Conservation (phyloP, 371 early-diverging fungal species). For the Rhizopus stolonifer region DNA sequence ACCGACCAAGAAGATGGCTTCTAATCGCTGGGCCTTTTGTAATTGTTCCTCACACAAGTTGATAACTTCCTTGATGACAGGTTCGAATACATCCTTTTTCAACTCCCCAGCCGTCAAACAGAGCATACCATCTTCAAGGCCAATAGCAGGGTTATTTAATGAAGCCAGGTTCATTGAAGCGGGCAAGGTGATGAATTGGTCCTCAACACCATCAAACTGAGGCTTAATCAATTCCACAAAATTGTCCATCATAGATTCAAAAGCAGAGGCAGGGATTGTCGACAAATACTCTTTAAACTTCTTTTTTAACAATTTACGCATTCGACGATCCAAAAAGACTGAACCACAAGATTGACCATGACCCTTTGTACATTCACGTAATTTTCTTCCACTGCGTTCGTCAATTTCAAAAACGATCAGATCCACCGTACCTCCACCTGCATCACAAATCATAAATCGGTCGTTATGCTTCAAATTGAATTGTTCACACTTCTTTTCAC, state of each 20-base stretch:
- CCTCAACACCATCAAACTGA: slow-evolving; percentile 58
- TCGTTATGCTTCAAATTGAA: slow-evolving; percentile 47
- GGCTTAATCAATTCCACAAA: slow-evolving; percentile 61
- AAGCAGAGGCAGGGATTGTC: slow-evolving; percentile 56
- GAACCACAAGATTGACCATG: slow-evolving; percentile 63
- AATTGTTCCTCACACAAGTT: slow-evolving; percentile 51
- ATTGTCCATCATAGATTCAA: slow-evolving; percentile 58
- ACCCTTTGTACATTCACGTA: slow-evolving; percentile 60
- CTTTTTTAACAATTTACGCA: slow-evolving; percentile 56
- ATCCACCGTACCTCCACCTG: slow-evolving; percentile 46
- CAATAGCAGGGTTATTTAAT: slow-evolving; percentile 33
- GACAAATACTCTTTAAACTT: slow-evolving; percentile 54
- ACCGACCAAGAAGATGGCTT: slow-evolving; percentile 61
- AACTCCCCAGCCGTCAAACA: slow-evolving; percentile 57
- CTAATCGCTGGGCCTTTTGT: slow-evolving; percentile 42
- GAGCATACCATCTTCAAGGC: slow-evolving; percentile 58
- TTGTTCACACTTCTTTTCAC: slow-evolving; percentile 53
- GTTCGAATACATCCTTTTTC: slow-evolving; percentile 54
- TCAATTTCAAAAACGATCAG: slow-evolving; percentile 44
- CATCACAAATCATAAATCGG: slow-evolving; percentile 56
- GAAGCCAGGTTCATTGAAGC: slow-evolving; percentile 24
- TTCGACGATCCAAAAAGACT: slow-evolving; percentile 58
- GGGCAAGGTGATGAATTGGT: slow-evolving; percentile 43
- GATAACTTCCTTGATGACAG: slow-evolving; percentile 49
- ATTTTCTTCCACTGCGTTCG: slow-evolving; percentile 36